phyloP scores from a whole-genome alignment of 768 basidiomycete genomes.

The Lepiota brunneoincarnata region DNA sequence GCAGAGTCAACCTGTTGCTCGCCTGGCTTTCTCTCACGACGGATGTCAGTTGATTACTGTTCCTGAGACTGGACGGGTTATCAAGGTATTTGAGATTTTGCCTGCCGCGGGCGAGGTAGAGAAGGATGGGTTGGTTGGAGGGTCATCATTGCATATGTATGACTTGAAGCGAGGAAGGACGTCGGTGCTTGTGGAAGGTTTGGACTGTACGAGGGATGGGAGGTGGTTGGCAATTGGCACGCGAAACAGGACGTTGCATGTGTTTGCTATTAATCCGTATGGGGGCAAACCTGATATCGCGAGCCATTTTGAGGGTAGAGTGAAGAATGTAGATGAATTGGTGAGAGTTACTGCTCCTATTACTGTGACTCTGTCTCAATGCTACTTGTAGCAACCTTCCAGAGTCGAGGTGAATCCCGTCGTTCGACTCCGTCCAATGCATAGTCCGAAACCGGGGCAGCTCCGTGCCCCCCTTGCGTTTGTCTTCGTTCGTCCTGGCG shows the following conservation, averaged over 20 bases:
- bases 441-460: background rate
- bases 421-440: slow-evolving; percentile 41
- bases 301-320: slow-evolving; percentile 58
- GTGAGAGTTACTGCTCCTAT: slow-evolving; percentile 31
- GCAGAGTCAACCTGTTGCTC: slow-evolving; percentile 43
- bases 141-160: slow-evolving; percentile 56
- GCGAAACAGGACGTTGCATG: slow-evolving; percentile 59
- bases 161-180: slow-evolving; percentile 70
- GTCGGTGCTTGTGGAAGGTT: slow-evolving; percentile 55
- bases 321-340: slow-evolving; percentile 49
- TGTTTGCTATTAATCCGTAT: slow-evolving; percentile 76
- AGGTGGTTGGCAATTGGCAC: slow-evolving; percentile 73
- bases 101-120: slow-evolving; percentile 16
- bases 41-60: slow-evolving; percentile 51
- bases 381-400: slow-evolving; percentile 40
- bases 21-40: slow-evolving; percentile 49
- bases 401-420: slow-evolving; percentile 56
- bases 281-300: slow-evolving; percentile 64
- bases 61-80: slow-evolving; percentile 52
- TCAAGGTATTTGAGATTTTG: slow-evolving; percentile 43
- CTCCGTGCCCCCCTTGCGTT: slow-evolving; percentile 46
- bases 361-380: background rate
- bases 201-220: slow-evolving; percentile 55
- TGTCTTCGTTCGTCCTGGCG: slow-evolving; percentile 44
- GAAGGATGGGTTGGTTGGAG: background rate